Evolutionary conservation across 768 basidiomycete species (phyloP).

Genomic region (Suillus weaverae): DNA sequence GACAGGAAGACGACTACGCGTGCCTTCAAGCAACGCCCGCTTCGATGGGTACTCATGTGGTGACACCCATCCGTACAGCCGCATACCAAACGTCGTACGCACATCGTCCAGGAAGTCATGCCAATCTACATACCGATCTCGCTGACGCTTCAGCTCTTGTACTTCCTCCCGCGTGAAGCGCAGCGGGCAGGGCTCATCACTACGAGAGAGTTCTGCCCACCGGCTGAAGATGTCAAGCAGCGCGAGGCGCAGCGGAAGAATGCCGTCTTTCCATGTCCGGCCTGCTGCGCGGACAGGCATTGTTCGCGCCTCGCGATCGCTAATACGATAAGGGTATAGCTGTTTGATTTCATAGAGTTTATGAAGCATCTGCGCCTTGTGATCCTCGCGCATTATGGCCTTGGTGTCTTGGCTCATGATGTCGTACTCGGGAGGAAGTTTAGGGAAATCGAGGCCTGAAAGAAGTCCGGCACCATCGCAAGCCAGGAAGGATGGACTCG

Average conservation of each 20-base stretch:
- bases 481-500: constrained; percentile 13
- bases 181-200: constrained; percentile 16
- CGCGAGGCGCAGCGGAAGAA: constrained; percentile 17
- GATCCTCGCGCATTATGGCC: constrained; percentile 10
- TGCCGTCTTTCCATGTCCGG: constrained; percentile 19
- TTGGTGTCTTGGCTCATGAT: constrained; percentile 14
- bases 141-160: constrained; percentile 9
- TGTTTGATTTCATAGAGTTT: constrained; percentile 20
- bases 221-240: constrained; percentile 13
- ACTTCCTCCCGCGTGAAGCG: constrained; percentile 19
- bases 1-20: constrained; percentile 12
- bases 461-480: constrained; percentile 6
- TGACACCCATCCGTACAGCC: constrained; percentile 17
- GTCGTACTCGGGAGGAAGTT: constrained; percentile 15
- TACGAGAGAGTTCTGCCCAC: constrained; percentile 12
- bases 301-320: constrained; percentile 10
- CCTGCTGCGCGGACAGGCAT: constrained; percentile 19
- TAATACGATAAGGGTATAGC: constrained; percentile 16
- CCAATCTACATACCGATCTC: constrained; percentile 18
- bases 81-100: constrained; percentile 16
- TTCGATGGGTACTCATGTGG: constrained; percentile 16
- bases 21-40: constrained; percentile 15
- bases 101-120: constrained; percentile 17
- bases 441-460: constrained; percentile 15
- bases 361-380: constrained; percentile 17